Conservation (phyloP, 1,139 yeast species). For the Eremothecium cymbalariae region DNA sequence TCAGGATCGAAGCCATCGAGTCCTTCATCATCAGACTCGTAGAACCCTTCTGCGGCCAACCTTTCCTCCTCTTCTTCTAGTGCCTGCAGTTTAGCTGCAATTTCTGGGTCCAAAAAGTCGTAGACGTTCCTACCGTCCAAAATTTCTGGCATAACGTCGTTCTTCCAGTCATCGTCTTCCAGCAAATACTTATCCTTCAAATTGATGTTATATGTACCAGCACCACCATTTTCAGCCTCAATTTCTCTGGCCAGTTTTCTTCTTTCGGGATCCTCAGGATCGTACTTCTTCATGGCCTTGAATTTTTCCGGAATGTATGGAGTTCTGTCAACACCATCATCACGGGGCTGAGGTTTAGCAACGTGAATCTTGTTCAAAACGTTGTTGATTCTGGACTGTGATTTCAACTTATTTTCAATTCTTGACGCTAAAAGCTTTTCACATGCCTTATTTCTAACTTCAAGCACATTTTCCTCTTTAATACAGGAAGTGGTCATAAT, state of each 20-base stretch:
- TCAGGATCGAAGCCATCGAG: conserved; percentile 55
- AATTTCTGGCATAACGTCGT: conserved; percentile 94
- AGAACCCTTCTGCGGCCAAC: conserved; percentile 89
- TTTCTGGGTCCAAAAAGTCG: conserved; percentile 95
- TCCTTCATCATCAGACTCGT: conserved; percentile 78
- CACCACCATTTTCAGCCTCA: conserved; percentile 95
- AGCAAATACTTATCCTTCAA: conserved; percentile 83
- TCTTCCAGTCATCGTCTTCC: conserved; percentile 97
- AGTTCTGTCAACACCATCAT: conserved; percentile 61
- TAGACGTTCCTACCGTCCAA: conserved; percentile 94
- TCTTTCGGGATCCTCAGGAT: conserved; percentile 73
- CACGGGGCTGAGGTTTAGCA: conserved; percentile 82
- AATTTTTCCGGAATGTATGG: conserved; percentile 77
- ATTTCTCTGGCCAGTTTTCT: conserved; percentile 76
- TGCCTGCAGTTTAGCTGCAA: conserved; percentile 85
- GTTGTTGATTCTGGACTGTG: conserved; percentile 78
- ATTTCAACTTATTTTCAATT: conserved; percentile 93
- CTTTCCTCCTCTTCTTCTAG: conserved; percentile 95
- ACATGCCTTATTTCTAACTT: conserved; percentile 93
- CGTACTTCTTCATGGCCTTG: conserved; percentile 54
- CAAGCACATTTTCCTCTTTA: conserved; percentile 92
- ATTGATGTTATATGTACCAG: conserved; percentile 93
- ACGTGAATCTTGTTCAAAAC: conserved; percentile 94
- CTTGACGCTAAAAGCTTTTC: conserved; percentile 91
- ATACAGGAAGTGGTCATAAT: conserved; percentile 89